Base-by-base conservation (phyloP, 768 basidiomycete genomes). In the Agrocybe praecox region DNA sequence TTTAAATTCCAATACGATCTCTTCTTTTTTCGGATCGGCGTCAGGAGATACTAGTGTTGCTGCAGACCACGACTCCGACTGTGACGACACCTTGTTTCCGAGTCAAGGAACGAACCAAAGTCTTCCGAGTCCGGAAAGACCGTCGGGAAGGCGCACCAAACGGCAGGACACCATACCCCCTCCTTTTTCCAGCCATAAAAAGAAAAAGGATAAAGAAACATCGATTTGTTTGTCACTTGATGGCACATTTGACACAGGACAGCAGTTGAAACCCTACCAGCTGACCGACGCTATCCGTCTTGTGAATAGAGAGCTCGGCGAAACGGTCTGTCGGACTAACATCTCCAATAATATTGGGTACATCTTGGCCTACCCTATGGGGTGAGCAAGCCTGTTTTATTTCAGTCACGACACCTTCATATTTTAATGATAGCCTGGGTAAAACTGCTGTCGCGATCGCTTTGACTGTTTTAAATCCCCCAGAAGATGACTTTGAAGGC, bases 311-410 rank as follows among this genome's bases (percentile, higher is more conserved):
- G 61, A 62, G 40, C n/a, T 18, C 9, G 61, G 61, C 6, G 61
- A 62, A 22, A 33, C 40, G 21, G 61, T 62, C 2, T 62, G 61
- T 52, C 55, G 51, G 2, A 58, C 59, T 3, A 32, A 61, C 17
- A 42, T 46, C 10, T 32, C 49, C n/a, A 60, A 63, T 22, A 29
- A 54, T 22, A 47, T 61, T 14, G 62, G 62, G 21, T 53, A 48
- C 32, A 32, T 61, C 6, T 17, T 63, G 19, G 59, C 53, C 1
- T 63, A 63, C 22, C 33, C 47, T 18, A 57, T 57, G 59, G 62
- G 62, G 62, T 61, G 46, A 21, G 55, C n/a, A 15, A 40, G 1
- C 17, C 11, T 2, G 19, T 22, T 21, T 22, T 19, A 14, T 33
- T 26, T 17, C 15, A 18, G 21, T 5, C 1, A 2, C 22, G 8